phyloP scores from a whole-genome alignment of 495 filamentous ascomycete genomes.

The Pseudevernia furfuracea region DNA sequence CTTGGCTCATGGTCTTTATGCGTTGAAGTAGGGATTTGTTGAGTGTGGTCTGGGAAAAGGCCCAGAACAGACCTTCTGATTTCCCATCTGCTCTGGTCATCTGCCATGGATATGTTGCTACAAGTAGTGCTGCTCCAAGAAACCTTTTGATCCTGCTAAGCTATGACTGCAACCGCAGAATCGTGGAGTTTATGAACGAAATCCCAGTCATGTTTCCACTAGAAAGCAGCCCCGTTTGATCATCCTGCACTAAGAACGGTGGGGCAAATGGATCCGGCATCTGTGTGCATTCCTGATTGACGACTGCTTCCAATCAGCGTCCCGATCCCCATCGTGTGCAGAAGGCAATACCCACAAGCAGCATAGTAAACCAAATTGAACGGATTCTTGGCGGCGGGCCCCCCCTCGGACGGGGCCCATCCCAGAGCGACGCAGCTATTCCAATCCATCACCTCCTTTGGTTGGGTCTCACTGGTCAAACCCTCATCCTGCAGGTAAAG shows the following conservation, averaged over 20 bases:
- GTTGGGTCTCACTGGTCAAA: not conserved
- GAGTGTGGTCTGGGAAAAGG: too few relatives aligned
- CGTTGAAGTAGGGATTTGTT: too few relatives aligned
- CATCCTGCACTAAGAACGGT: not conserved
- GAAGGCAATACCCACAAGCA: not conserved
- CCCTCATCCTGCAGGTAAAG: not conserved
- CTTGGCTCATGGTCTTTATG: too few relatives aligned
- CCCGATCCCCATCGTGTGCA: not conserved
- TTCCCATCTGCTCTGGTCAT: too few relatives aligned
- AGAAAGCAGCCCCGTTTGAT: not conserved
- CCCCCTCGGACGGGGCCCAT: not conserved
- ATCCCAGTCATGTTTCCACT: not conserved
- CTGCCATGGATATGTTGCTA: too few relatives aligned
- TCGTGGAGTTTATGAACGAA: not conserved
- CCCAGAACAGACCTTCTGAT: too few relatives aligned
- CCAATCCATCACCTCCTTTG: conserved; percentile 5
- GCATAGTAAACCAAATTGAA: not conserved
- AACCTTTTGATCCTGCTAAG: not conserved
- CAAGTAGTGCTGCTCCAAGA: too few relatives aligned
- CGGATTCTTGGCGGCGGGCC: not conserved
- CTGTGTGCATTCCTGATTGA: not conserved
- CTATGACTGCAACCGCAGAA: not conserved
- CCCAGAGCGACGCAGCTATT: not conserved
- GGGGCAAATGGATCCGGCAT: not conserved
- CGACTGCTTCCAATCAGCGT: not conserved